phyloP scores from a whole-genome alignment of 371 early-diverging fungal species.

The Syncephalis fuscata region DNA sequence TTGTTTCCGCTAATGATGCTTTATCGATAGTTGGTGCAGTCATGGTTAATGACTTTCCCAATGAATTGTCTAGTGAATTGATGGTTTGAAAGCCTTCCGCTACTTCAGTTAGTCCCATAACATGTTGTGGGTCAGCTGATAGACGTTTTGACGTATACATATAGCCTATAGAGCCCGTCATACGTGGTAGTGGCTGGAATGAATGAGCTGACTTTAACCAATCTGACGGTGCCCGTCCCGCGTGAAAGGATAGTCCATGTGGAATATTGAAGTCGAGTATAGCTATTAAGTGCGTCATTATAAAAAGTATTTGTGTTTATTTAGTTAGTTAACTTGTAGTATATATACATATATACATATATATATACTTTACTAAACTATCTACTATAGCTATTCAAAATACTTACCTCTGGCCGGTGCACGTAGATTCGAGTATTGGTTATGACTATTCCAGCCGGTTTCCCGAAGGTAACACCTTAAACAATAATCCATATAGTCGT shows the following conservation, averaged over 20 bases:
- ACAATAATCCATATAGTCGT: constrained; percentile 73
- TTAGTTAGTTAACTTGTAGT: too few relatives aligned
- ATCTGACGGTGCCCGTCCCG: constrained; percentile 56
- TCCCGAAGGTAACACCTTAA: constrained; percentile 57
- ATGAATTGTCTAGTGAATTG: too few relatives aligned
- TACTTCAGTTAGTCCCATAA: too few relatives aligned
- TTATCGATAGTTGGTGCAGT: too few relatives aligned
- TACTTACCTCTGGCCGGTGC: constrained; percentile 36
- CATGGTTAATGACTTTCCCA: too few relatives aligned
- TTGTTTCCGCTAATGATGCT: too few relatives aligned
- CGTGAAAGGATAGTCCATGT: constrained; percentile 40
- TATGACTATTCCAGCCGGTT: constrained; percentile 59
- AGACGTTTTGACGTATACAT: constrained; percentile 59
- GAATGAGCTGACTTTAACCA: constrained; percentile 62
- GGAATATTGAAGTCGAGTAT: constrained; percentile 65
- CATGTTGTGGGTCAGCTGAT: constrained; percentile 21
- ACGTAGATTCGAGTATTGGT: constrained; percentile 60
- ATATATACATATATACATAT: too few relatives aligned
- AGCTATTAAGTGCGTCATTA: constrained; percentile 11
- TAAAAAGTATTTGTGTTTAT: neutral
- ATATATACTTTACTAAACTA: too few relatives aligned
- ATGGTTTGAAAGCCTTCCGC: too few relatives aligned
- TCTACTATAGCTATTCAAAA: too few relatives aligned
- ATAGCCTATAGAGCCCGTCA: constrained; percentile 65
- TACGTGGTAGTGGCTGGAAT: constrained; percentile 40